Percentiles rank a stretch among this genome's conserved stretches.
Evolutionary conservation across 257 asterid species (phyloP).

Genomic region (Mitragyna speciosa): DNA sequence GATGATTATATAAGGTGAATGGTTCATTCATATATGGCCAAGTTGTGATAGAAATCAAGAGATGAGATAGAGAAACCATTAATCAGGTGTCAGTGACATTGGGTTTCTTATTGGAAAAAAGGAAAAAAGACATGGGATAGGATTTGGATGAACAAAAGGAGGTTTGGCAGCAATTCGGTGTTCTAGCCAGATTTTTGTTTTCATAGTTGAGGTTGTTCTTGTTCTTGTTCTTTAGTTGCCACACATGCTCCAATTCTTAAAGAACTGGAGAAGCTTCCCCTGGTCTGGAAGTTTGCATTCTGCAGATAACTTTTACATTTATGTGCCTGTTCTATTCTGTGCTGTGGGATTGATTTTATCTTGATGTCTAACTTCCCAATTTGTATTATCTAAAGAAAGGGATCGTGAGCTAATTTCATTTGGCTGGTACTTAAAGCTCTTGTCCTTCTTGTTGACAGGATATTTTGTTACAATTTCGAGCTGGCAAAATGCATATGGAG

Average conservation of each 20-base stretch:
- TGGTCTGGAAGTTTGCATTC: neutral
- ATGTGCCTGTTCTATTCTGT: neutral
- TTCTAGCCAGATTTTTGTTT: neutral
- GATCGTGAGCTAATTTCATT: neutral
- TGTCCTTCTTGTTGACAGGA: constrained; percentile 45
- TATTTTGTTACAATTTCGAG: constrained; percentile 75
- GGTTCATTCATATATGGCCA: neutral
- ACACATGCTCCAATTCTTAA: neutral
- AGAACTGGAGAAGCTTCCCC: neutral
- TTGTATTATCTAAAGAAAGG: neutral
- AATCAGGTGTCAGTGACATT: neutral
- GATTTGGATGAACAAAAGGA: neutral
- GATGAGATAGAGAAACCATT: neutral
- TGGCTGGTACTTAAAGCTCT: constrained; percentile 2
- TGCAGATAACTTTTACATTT: neutral
- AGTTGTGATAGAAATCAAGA: neutral
- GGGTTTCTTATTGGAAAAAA: neutral
- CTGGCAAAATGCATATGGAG: constrained; percentile 91
- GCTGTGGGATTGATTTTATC: neutral
- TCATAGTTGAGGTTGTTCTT: neutral
- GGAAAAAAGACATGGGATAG: neutral
- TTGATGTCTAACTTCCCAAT: neutral
- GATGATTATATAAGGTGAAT: neutral
- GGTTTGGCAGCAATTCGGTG: neutral
- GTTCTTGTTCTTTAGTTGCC: neutral